Evolutionary conservation across 2,329 filamentous ascomycete genomes (phyloP), one percentile per base, ranked within the genome.

Genomic region (Cordyceps sp.): DNA sequence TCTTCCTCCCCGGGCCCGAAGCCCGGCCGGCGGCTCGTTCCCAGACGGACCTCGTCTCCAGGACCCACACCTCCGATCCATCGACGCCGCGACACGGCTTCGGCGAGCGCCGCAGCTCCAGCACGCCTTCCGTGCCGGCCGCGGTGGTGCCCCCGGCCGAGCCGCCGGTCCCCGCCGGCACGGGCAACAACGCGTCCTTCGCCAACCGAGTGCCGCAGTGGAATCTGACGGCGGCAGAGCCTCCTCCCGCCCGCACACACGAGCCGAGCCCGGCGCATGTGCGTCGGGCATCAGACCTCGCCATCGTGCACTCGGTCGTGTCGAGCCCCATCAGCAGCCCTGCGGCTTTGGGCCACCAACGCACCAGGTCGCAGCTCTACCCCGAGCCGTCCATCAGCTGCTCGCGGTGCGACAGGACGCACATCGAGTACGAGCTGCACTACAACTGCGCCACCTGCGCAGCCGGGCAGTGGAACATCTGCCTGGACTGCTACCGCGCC

Each of bases 361-460:
- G 57, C 30, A 44, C 51, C 43, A 48, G 60, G 47, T 52, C 64
- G 38, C 57, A 69, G 43, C 55, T 71, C 2, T 82, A 69, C 39
- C 52, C 60, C 1, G 83, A 92, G 45, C 83, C 85, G 1, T 73
- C 71, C 2, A 70, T 93, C 31, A 64, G 62, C 8, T 94, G 88
- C 49, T 68, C 73, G 24, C 62, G 70, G 9, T 96, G 88, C 49
- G 57, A 62, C 15, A 78, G 68, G 39, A 45, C 61, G 6, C 69
- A 85, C 37, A 86, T 94, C 24, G 78, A 93, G 48, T 84, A 93
- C 43, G 73, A 83, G 8, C 58, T 93, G 3, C 83, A 94, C 52
- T 93, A 88, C 54, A 80, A 80, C 47, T 96, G 88, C 52, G 52
- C 57, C 3, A 61, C 63, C 31, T 94, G 88, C 51, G 62, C 69